phyloP scores from a whole-genome alignment of 495 filamentous ascomycete species.

The Penicillium herquei region DNA sequence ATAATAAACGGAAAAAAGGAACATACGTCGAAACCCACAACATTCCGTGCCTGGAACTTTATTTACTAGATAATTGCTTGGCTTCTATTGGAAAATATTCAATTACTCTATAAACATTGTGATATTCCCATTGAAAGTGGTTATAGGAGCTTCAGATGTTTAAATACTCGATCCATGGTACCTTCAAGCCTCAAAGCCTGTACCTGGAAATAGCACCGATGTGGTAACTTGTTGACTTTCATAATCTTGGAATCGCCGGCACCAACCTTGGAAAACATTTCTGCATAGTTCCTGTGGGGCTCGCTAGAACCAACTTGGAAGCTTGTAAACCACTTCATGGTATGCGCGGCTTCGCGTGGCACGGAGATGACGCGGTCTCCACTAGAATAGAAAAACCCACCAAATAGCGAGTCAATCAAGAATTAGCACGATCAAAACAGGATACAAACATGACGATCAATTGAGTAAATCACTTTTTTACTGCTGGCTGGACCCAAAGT shows the following conservation, averaged over 20 bases:
- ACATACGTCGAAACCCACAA: neutral
- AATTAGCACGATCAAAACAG: constrained; percentile 1
- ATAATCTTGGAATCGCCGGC: neutral
- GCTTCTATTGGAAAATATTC: neutral
- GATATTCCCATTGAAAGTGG: neutral
- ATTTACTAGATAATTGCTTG: constrained; percentile 5
- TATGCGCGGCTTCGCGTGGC: neutral
- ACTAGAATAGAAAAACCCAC: neutral
- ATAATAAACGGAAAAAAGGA: neutral
- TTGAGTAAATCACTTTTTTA: neutral
- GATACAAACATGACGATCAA: constrained; percentile 5
- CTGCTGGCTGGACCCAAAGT: neutral
- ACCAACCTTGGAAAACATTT: neutral
- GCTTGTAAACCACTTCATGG: neutral
- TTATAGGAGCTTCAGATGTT: neutral
- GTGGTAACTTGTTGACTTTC: neutral
- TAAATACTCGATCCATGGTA: neutral
- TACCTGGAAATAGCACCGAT: neutral
- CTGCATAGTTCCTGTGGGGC: neutral
- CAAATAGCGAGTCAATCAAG: neutral
- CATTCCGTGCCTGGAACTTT: constrained; percentile 8
- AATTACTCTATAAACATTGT: neutral
- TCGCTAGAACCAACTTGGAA: neutral
- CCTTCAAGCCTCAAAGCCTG: neutral
- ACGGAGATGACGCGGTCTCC: neutral